Conservation (phyloP, 2,329 filamentous ascomycete species). For the Hypocrella siamensis region DNA sequence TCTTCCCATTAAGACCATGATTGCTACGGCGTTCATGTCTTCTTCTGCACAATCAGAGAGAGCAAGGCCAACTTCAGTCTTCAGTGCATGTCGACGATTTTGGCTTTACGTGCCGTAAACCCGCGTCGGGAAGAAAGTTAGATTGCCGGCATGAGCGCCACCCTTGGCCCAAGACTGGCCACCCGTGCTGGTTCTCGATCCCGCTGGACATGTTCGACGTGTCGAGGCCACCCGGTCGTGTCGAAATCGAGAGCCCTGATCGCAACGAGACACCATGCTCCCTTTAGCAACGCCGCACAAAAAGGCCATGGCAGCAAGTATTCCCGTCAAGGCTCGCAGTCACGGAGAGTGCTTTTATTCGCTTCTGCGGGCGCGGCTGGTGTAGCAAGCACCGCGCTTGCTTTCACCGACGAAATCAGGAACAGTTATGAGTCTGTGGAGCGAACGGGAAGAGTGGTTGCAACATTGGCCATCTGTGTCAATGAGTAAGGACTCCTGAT, state of each 20-base stretch:
- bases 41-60: too few relatives aligned
- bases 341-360: slow-evolving; percentile 23
- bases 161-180: slow-evolving; percentile 22
- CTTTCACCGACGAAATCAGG: slow-evolving; percentile 55
- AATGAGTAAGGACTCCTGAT: slow-evolving; percentile 59
- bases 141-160: slow-evolving; percentile 30
- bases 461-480: slow-evolving; percentile 64
- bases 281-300: slow-evolving; percentile 10
- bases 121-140: too few relatives aligned
- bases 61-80: too few relatives aligned
- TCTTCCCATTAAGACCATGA: too few relatives aligned
- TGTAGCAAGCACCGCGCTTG: slow-evolving; percentile 29
- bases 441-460: slow-evolving; percentile 63
- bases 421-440: slow-evolving; percentile 61
- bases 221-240: slow-evolving; percentile 22
- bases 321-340: slow-evolving; percentile 4
- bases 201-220: slow-evolving; percentile 32
- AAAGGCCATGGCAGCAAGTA: slow-evolving; percentile 6
- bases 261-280: slow-evolving; percentile 14
- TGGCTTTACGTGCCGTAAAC: too few relatives aligned
- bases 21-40: too few relatives aligned
- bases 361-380: slow-evolving; percentile 36
- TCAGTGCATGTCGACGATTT: too few relatives aligned
- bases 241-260: slow-evolving; percentile 13
- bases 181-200: slow-evolving; percentile 20